Evolutionary conservation across 257 asterid genomes (phyloP).

Genomic region (Haberlea rhodopensis): DNA sequence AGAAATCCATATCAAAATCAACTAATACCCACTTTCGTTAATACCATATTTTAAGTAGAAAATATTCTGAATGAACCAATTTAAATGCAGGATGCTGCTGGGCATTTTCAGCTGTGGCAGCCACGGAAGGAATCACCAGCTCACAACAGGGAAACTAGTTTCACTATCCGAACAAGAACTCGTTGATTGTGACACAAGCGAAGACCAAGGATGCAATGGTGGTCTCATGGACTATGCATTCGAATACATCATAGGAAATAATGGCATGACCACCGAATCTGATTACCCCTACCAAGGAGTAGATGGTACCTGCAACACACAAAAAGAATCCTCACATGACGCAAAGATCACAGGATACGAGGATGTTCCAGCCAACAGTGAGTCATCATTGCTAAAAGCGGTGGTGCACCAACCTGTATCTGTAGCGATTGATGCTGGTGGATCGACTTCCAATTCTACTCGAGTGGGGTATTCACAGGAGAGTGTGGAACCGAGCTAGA

Average conservation of each 20-base stretch:
- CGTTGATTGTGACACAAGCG: constrained; percentile 35
- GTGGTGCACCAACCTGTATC: constrained; percentile 35
- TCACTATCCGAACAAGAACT: constrained; percentile 40
- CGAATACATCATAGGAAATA: constrained; percentile 25
- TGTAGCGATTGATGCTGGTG: constrained; percentile 36
- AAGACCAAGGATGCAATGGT: constrained; percentile 37
- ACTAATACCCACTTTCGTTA: not conserved
- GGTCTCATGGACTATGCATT: constrained; percentile 32
- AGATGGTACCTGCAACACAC: constrained; percentile 28
- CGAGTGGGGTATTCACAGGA: constrained; percentile 39
- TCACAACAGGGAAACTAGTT: constrained; percentile 23
- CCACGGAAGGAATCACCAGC: constrained; percentile 36
- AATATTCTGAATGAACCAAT: not conserved
- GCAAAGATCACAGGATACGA: constrained; percentile 34
- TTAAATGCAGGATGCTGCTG: constrained; percentile 34
- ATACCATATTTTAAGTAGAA: too few relatives aligned
- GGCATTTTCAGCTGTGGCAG: constrained; percentile 44
- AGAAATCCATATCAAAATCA: too few relatives aligned
- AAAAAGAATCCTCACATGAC: constrained; percentile 20
- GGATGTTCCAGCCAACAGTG: constrained; percentile 34
- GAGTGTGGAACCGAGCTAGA: constrained; percentile 37
- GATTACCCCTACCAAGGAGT: constrained; percentile 33
- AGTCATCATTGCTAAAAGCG: constrained; percentile 29
- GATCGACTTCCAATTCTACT: constrained; percentile 33
- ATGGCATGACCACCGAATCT: constrained; percentile 31